Evolutionary conservation across 192 early-diverging fungal genomes (phyloP).

Genomic region (Backusella macrospora): DNA sequence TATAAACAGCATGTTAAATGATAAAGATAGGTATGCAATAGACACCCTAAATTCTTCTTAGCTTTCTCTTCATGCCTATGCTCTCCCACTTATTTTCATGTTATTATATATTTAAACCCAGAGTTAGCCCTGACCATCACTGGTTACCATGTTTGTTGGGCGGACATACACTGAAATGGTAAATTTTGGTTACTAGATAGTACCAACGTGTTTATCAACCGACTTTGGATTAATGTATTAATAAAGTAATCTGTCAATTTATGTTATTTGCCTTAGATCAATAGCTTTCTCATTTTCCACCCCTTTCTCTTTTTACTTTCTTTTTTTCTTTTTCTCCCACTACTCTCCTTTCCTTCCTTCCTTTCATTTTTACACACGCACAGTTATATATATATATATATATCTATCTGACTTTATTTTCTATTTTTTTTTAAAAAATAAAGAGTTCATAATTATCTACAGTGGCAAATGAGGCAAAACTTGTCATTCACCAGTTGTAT

Average conservation of each 20-base stretch:
- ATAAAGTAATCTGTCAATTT: slow-evolving; percentile 1
- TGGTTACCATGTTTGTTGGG: background rate
- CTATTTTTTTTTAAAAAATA: background rate
- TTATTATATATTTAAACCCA: slow-evolving; percentile 2
- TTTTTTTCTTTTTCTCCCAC: background rate
- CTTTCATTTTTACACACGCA: background rate
- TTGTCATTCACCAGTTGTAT: slow-evolving; percentile 4
- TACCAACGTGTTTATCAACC: slow-evolving; percentile 4
- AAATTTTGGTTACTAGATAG: background rate
- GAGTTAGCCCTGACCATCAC: background rate
- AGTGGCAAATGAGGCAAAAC: slow-evolving; percentile 6
- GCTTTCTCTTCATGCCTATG: too few species aligned
- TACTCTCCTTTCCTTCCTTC: background rate
- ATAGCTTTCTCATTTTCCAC: slow-evolving; percentile 5
- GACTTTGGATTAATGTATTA: slow-evolving; percentile 6
- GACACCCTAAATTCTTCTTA: too few species aligned
- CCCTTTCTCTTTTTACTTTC: background rate
- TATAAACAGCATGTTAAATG: background rate
- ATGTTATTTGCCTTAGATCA: slow-evolving; percentile 3
- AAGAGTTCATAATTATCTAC: background rate
- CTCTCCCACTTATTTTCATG: too few species aligned
- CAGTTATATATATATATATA: too few species aligned
- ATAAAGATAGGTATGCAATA: too few species aligned
- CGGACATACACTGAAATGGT: background rate
- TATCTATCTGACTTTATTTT: background rate